Conservation (phyloP, 495 filamentous ascomycete genomes). For the Xylaria acuta region DNA sequence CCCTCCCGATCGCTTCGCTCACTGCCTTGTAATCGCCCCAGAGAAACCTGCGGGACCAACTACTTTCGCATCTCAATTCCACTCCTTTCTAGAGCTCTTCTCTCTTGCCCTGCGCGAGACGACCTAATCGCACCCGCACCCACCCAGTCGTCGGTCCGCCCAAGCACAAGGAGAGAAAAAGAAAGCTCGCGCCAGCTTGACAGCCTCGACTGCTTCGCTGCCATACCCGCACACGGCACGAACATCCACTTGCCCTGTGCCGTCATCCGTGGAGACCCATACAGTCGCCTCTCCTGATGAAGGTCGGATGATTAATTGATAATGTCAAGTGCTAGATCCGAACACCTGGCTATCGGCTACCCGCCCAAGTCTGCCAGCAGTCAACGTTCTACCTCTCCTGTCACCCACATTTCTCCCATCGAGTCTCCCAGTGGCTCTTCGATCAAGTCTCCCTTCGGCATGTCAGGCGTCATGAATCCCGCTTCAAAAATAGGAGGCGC, state of each 20-base stretch:
- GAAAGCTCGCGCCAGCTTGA: slow-evolving; percentile 22
- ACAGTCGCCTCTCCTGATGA: slow-evolving; percentile 49
- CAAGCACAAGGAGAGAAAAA: slow-evolving; percentile 5
- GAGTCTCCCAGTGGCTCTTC: slow-evolving; percentile 74
- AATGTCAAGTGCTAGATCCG: slow-evolving; percentile 93
- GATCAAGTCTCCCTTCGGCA: slow-evolving; percentile 77
- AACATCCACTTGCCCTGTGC: slow-evolving; percentile 29
- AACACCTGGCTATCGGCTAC: slow-evolving; percentile 76
- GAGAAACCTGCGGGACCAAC: slow-evolving; percentile 25
- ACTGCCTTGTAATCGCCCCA: slow-evolving; percentile 31
- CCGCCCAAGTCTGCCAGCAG: slow-evolving; percentile 62
- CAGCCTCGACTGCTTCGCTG: slow-evolving; percentile 20
- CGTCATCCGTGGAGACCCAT: slow-evolving; percentile 41
- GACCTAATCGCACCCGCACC: slow-evolving; percentile 25
- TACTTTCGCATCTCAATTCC: slow-evolving; percentile 27
- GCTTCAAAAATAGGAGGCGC: slow-evolving; percentile 73
- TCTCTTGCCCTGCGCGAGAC: slow-evolving; percentile 25
- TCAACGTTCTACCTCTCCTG: slow-evolving; percentile 85
- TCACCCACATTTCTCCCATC: slow-evolving; percentile 83
- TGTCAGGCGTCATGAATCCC: slow-evolving; percentile 66
- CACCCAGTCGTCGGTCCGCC: slow-evolving; percentile 12
- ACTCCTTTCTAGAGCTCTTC: slow-evolving; percentile 22
- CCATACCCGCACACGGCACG: slow-evolving; percentile 8
- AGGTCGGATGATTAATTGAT: slow-evolving; percentile 71
- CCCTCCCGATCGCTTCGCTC: slow-evolving; percentile 22